Evolutionary conservation across 345 rosid species (phyloP), one percentile per base, ranked within the genome.

Genomic region (Zanthoxylum bungeanum): DNA sequence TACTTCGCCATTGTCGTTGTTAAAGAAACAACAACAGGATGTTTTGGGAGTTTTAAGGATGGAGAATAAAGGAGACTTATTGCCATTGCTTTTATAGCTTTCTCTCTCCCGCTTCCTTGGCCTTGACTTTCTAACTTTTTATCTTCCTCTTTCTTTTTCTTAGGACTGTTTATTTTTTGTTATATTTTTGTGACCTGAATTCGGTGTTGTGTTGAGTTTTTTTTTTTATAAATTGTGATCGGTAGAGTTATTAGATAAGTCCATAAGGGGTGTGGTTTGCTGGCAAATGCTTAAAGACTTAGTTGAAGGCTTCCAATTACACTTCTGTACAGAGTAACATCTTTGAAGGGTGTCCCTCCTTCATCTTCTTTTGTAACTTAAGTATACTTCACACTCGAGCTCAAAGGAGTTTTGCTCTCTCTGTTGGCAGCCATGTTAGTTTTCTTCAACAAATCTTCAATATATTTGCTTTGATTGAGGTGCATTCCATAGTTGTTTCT

Each of bases 1-100:
- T 85, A 85, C 71, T 79, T 88, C 49, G 75, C 77, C 92, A 88
- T 85, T 14, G 16, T 0, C 14, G 14, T 42, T 3, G 3, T 4
- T 42, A 42, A 14, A 42, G 47, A 42, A 0, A 12, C 6, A 44
- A 44, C 49, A 44, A 44, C 16, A 42, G 14, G 47, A 12, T 14
- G 14, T 42, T 42, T 12, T 42, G 47, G 39, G 39, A n/a, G 39
- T 36, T 36, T 6, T 5, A 42, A 42, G 47, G 47, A 42, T 42
- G 47, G n/a, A 42, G 19, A 42, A 14, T 14, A 11, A n/a, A 42
- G 47, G 47, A 7, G 49, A 44, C 49, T 14, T 2, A 16, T 14
- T 44, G 49, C 49, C 16, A 19, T 44, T 14, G 49, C 19, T 44
- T 44, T 3, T 44, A 44, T 14, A 44, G 49, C 19, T 14, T n/a